Percentiles rank a stretch among this genome's conserved stretches.
Conservation (phyloP, 2,329 filamentous ascomycete genomes). For the Penicillium sp. region DNA sequence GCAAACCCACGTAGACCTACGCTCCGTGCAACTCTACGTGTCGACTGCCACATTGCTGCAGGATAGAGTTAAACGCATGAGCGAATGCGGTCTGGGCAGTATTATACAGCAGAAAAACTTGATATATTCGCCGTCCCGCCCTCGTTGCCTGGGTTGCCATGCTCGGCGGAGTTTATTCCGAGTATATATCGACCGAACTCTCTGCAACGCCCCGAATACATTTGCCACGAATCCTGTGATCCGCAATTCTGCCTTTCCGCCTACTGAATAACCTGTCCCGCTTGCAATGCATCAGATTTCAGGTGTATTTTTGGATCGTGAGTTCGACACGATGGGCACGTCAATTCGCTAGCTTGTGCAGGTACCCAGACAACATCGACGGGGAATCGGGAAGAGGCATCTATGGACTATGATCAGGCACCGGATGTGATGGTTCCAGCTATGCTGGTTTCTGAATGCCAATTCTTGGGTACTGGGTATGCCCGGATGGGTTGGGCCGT, state of each 20-base stretch:
- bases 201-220: background rate
- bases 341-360: background rate
- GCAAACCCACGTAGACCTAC: slow-evolving; percentile 7
- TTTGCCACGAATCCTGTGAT: background rate
- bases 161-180: background rate
- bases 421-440: background rate
- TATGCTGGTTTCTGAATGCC: background rate
- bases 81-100: background rate
- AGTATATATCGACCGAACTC: background rate
- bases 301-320: background rate
- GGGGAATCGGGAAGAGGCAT: background rate
- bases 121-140: background rate
- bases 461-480: background rate
- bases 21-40: slow-evolving; percentile 7
- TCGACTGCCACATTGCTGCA: slow-evolving; percentile 9
- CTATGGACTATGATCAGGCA: background rate
- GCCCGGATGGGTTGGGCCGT: background rate
- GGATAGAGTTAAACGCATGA: slow-evolving; percentile 5
- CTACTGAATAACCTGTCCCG: background rate
- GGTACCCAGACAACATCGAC: background rate
- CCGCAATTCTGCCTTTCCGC: background rate
- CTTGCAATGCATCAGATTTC: background rate
- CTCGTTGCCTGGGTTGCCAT: background rate
- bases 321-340: background rate
- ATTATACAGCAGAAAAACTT: background rate